Evolutionary conservation across 345 rosid genomes (phyloP).

Genomic region (Arabis hirsuta): DNA sequence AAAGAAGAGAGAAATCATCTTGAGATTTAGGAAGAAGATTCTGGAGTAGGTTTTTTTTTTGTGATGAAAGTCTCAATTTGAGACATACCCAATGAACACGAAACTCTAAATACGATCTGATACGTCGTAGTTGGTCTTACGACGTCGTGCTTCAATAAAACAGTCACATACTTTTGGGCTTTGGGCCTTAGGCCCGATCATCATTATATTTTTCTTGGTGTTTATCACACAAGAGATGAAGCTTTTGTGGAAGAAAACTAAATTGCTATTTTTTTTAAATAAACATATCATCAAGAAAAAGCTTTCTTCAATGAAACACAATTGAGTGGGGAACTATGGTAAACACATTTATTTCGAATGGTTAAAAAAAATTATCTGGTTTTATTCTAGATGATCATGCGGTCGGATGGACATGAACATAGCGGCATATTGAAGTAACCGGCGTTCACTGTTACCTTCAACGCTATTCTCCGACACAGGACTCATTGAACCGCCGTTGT

Average conservation of each 20-base stretch:
- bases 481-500: conserved; percentile 50
- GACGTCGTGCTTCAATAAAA: background rate
- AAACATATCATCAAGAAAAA: background rate
- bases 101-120: background rate
- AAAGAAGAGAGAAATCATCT: conserved; percentile 7
- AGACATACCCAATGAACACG: background rate
- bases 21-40: conserved; percentile 5
- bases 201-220: background rate
- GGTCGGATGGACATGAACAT: conserved; percentile 84
- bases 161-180: background rate
- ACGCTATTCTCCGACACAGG: conserved; percentile 48
- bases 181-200: background rate
- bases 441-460: conserved; percentile 52
- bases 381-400: conserved; percentile 82
- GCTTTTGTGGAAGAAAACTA: too few relatives aligned
- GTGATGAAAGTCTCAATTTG: conserved; percentile 4
- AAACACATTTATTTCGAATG: conserved; percentile 1
- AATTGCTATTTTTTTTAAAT: too few relatives aligned
- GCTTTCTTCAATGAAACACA: background rate
- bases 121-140: background rate
- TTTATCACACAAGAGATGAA: too few relatives aligned
- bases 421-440: conserved; percentile 73
- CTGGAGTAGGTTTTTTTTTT: conserved; percentile 27
- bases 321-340: background rate
- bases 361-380: background rate